Evolutionary conservation across 1,284 basidiomycete species (phyloP), one percentile per base, ranked within the genome.

Genomic region (Exobasidium rhododendri): DNA sequence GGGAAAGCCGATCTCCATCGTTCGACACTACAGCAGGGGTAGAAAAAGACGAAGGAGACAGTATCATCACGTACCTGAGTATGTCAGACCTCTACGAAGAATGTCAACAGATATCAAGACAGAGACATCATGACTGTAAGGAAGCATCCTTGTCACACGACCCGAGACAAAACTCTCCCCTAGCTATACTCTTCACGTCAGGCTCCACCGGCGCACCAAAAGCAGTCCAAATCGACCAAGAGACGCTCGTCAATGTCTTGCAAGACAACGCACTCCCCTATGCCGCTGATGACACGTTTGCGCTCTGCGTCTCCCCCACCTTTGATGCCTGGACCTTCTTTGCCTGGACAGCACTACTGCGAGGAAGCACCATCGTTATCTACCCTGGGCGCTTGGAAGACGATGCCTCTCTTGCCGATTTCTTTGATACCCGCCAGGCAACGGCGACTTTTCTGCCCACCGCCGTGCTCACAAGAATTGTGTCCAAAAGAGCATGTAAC

Each of bases 141-240:
- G n/a, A n/a, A n/a, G n/a, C n/a, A n/a, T n/a, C n/a, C n/a, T n/a
- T n/a, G n/a, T n/a, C n/a, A n/a, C n/a, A 40, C 17, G 35, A 40
- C 17, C 35, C 7, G 35, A 17, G 17, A 10, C 35, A 40, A 40
- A 7, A 40, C 17, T 17, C 7, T 40, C 35, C 35, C 17, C 35
- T 40, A 10, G 35, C 35, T 7, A 97, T 97, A 76, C 91, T 97
- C 67, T 97, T 97, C 82, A 71, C 93, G 14, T 94, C 92, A 43
- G 93, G 92, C 53, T 94, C 91, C 4, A 97, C 93, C 17, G 92
- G 92, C 31, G 93, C 92, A 82, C 94, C 94, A 65, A 97, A 97
- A 83, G 94, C 94, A 80, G 91, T 97, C 64, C 47, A 20, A 31
- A 50, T 50, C 47, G 29, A 24, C 10, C 47, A 50, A 40, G 35